phyloP scores from a whole-genome alignment of 78 protist genomes.

The Isochrysis galbana region DNA sequence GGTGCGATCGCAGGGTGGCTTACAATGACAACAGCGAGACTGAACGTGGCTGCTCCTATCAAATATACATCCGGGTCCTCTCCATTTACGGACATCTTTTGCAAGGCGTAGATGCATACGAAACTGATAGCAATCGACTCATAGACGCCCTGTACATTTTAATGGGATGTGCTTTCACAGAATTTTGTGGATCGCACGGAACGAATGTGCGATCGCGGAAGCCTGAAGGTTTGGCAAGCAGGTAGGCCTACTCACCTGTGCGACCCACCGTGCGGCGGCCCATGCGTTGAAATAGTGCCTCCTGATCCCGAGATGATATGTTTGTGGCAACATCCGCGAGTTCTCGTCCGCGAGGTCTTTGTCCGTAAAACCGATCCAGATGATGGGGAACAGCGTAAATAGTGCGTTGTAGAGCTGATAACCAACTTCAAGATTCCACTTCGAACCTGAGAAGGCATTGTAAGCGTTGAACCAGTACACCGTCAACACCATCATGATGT shows the following conservation, averaged over 20 bases:
- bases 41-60: background rate
- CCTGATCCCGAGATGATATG: background rate
- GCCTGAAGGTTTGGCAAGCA: no score
- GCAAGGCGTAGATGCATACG: background rate
- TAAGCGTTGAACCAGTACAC: constrained; percentile 16
- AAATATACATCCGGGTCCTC: background rate
- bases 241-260: no score
- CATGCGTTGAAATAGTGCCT: constrained; percentile 21
- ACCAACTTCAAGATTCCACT: constrained; percentile 44
- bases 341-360: constrained; percentile 21
- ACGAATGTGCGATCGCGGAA: background rate
- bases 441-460: constrained; percentile 44
- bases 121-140: background rate
- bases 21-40: background rate
- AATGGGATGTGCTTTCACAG: background rate
- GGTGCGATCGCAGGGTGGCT: no score
- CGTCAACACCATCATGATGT: constrained; percentile 22
- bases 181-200: constrained; percentile 26
- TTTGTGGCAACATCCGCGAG: background rate
- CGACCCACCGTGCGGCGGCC: background rate
- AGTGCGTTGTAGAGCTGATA: background rate
- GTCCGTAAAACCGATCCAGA: constrained; percentile 28
- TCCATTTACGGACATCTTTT: background rate
- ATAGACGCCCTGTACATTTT: background rate
- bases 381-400: background rate